Evolutionary conservation across 225 moss, liverwort and hornwort genomes (phyloP).

Genomic region (Climacium dendroides): DNA sequence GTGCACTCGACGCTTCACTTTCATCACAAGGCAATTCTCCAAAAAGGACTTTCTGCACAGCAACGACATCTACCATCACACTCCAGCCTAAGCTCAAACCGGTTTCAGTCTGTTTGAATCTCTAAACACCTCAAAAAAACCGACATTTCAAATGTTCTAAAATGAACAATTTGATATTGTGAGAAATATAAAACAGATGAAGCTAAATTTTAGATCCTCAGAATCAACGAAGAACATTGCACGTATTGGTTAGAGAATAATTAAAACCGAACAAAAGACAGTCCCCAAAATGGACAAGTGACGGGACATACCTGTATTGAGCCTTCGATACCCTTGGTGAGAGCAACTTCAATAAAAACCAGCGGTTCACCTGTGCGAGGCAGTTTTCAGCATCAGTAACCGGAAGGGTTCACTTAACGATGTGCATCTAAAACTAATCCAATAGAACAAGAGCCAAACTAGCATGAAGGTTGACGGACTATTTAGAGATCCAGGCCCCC

Average conservation of each 20-base stretch:
- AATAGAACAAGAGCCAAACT: neutral
- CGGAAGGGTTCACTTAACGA: neutral
- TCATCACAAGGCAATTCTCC: conserved; percentile 65
- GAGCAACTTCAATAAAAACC: conserved; percentile 86
- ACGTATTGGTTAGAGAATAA: neutral
- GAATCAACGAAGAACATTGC: neutral
- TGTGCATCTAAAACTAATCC: neutral
- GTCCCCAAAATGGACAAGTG: neutral
- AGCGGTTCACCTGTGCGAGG: conserved; percentile 59
- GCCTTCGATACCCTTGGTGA: conserved; percentile 48
- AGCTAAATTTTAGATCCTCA: neutral
- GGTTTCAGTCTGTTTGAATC: neutral
- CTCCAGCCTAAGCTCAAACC: neutral
- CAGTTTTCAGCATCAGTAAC: neutral
- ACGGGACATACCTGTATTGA: conserved; percentile 54
- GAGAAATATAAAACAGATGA: neutral
- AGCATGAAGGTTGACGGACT: neutral
- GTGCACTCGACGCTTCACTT: conserved; percentile 46
- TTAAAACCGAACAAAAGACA: neutral
- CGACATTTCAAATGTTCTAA: neutral
- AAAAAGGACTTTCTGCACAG: conserved; percentile 61
- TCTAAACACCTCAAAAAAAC: neutral
- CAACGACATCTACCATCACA: neutral
- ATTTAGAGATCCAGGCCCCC: neutral
- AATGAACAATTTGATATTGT: neutral